phyloP scores from a whole-genome alignment of 2,329 filamentous ascomycete genomes.

The Allantophomopsis cytisporea region DNA sequence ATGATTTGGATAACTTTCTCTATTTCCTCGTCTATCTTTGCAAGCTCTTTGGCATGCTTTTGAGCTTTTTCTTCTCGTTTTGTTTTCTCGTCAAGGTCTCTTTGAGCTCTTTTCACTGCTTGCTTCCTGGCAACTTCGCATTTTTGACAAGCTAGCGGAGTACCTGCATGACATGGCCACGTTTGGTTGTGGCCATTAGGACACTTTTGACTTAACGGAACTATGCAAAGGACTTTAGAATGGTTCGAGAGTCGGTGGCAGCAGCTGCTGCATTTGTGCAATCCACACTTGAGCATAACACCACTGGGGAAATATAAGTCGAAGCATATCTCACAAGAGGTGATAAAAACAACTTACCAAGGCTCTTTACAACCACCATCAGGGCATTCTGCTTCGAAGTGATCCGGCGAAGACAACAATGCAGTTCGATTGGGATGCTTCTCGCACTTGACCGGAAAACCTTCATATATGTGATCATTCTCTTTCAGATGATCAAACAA shows the following conservation, averaged over 20 bases:
- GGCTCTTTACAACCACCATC: constrained; percentile 55
- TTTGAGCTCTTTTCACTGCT: constrained; percentile 25
- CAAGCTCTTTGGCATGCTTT: constrained; percentile 8
- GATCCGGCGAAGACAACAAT: constrained; percentile 30
- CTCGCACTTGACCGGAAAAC: constrained; percentile 45
- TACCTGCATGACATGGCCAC: constrained; percentile 28
- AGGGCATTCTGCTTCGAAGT: constrained; percentile 49
- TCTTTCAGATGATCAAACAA: constrained; percentile 42
- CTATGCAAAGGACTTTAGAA: constrained; percentile 32
- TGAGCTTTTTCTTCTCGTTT: constrained; percentile 6
- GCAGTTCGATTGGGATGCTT: constrained; percentile 36
- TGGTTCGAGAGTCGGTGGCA: constrained; percentile 50
- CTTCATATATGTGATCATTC: constrained; percentile 39
- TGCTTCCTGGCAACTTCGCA: constrained; percentile 37
- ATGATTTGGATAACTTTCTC: constrained; percentile 17
- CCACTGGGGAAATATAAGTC: constrained; percentile 22
- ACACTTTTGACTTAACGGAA: constrained; percentile 32
- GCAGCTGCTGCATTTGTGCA: constrained; percentile 41
- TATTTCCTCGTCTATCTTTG: constrained; percentile 11
- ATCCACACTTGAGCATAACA: constrained; percentile 35
- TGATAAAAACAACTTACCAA: constrained; percentile 33
- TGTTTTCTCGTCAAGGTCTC: constrained; percentile 8
- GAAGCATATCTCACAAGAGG: constrained; percentile 1
- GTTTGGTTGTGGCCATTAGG: constrained; percentile 32
- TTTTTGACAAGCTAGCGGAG: constrained; percentile 25